Percentiles rank a stretch among this genome's conserved stretches.
These are phyloP conservation scores for Akebia trifoliata DNA, from an alignment of 164 flowering plant species.

Conservation along the genomic window DNA sequence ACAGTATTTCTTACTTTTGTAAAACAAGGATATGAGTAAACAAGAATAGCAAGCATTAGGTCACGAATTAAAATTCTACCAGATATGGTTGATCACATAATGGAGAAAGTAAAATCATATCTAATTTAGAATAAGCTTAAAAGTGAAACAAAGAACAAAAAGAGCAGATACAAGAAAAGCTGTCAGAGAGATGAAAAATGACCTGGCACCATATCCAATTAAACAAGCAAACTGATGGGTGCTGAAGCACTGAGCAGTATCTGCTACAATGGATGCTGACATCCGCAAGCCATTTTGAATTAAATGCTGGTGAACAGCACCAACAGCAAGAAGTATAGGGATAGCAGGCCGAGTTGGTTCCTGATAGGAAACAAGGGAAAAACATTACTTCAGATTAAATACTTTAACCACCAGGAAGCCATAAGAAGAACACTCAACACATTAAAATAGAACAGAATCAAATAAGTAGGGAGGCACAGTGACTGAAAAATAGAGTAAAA, in stretches of 20 bases:
- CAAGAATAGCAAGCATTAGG: no score
- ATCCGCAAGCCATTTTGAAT: conserved; percentile 94
- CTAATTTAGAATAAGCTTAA: no score
- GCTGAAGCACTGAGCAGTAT: conserved; percentile 99
- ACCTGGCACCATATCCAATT: conserved; percentile 99
- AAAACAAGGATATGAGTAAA: no score
- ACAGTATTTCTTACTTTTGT: no score
- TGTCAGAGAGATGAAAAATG: conserved; percentile 2
- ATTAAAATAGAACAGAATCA: background rate
- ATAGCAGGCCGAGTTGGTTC: conserved; percentile 94
- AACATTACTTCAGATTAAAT: background rate
- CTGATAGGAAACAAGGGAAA: conserved; percentile 30
- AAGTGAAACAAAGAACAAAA: background rate
- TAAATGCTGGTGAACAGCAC: conserved; percentile 99
- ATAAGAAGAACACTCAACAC: background rate
- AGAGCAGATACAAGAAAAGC: background rate
- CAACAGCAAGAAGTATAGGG: conserved; percentile 98
- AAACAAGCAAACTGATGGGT: conserved; percentile 99
- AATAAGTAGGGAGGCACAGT: no score
- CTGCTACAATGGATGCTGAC: conserved; percentile 93
- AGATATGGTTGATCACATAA: no score
- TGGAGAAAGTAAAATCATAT: no score
- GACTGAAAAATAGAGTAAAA: no score
- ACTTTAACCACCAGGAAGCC: background rate
- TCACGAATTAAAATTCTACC: no score